phyloP scores from a whole-genome alignment of 2,329 filamentous ascomycete genomes.

The Fusarium sp. region DNA sequence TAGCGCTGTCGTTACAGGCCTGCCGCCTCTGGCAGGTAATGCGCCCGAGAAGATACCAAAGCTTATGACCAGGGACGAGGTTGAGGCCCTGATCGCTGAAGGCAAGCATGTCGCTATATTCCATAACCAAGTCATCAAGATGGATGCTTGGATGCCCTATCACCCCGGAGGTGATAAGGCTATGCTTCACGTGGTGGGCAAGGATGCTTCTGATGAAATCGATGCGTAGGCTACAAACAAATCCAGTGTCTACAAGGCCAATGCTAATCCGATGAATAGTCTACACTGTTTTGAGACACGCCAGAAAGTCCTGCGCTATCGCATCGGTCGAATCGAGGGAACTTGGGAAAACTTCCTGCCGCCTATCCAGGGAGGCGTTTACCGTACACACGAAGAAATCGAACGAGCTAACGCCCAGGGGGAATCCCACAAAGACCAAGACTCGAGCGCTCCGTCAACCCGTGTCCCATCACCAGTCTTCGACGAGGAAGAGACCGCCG shows the following conservation, averaged over 20 bases:
- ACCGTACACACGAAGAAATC: conserved; percentile 58
- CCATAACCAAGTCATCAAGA: conserved; percentile 81
- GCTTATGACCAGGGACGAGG: conserved; percentile 48
- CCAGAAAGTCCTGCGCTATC: conserved; percentile 79
- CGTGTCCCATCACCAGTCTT: conserved; percentile 60
- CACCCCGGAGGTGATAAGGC: conserved; percentile 93
- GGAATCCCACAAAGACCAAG: conserved; percentile 30
- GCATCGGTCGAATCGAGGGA: conserved; percentile 83
- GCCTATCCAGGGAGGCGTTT: conserved; percentile 88
- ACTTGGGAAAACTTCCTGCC: conserved; percentile 88
- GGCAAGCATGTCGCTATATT: conserved; percentile 83
- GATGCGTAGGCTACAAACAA: conserved; percentile 71
- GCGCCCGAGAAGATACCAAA: conserved; percentile 44
- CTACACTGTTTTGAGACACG: conserved; percentile 83
- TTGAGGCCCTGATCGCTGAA: conserved; percentile 81
- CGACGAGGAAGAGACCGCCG: conserved; percentile 49
- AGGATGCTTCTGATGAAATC: conserved; percentile 94
- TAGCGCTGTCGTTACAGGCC: conserved; percentile 33
- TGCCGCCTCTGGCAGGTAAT: conserved; percentile 23
- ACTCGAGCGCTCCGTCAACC: conserved; percentile 61
- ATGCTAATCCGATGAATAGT: conserved; percentile 54
- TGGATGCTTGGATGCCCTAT: conserved; percentile 86
- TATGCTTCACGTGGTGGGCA: conserved; percentile 91
- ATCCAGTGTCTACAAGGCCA: not conserved
- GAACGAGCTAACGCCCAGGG: conserved; percentile 38